phyloP scores from a whole-genome alignment of 257 asterid genomes.

The Petrea volubilis region DNA sequence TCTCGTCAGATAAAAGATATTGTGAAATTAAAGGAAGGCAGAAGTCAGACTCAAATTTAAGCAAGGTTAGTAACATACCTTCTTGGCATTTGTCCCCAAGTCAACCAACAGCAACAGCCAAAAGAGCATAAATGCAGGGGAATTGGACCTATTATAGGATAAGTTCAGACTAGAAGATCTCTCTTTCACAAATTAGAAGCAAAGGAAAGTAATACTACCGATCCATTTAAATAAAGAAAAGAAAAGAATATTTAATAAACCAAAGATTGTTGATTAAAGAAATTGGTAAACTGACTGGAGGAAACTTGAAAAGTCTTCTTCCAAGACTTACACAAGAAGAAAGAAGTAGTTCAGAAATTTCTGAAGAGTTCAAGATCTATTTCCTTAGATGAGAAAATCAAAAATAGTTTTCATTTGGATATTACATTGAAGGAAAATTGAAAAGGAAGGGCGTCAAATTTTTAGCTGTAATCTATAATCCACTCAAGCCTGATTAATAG shows the following conservation, averaged over 20 bases:
- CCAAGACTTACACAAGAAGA: slow-evolving; percentile 14
- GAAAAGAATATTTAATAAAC: too few species aligned
- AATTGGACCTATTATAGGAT: slow-evolving; percentile 52
- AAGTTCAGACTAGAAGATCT: slow-evolving; percentile 39
- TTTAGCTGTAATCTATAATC: slow-evolving; percentile 18
- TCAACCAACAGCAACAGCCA: slow-evolving; percentile 59
- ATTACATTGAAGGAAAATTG: neutral
- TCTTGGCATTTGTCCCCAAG: slow-evolving; percentile 29
- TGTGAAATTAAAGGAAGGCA: neutral
- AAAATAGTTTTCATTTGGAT: neutral
- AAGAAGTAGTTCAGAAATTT: slow-evolving; percentile 20
- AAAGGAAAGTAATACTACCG: slow-evolving; percentile 13
- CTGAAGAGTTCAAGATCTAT: neutral
- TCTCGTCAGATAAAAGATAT: neutral
- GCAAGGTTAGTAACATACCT: slow-evolving; percentile 46
- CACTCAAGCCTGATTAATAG: slow-evolving; percentile 17
- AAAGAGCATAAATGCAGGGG: slow-evolving; percentile 60
- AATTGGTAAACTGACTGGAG: slow-evolving; percentile 12
- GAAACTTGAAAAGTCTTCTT: slow-evolving; percentile 20
- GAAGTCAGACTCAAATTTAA: slow-evolving; percentile 17
- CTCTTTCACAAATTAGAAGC: slow-evolving; percentile 28
- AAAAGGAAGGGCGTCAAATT: neutral
- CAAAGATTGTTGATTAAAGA: slow-evolving; percentile 9
- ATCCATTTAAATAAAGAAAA: slow-evolving; percentile 17
- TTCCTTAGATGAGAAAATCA: slow-evolving; percentile 2